Evolutionary conservation across 2,329 filamentous ascomycete genomes (phyloP).

Genomic region (Didymella sp.): DNA sequence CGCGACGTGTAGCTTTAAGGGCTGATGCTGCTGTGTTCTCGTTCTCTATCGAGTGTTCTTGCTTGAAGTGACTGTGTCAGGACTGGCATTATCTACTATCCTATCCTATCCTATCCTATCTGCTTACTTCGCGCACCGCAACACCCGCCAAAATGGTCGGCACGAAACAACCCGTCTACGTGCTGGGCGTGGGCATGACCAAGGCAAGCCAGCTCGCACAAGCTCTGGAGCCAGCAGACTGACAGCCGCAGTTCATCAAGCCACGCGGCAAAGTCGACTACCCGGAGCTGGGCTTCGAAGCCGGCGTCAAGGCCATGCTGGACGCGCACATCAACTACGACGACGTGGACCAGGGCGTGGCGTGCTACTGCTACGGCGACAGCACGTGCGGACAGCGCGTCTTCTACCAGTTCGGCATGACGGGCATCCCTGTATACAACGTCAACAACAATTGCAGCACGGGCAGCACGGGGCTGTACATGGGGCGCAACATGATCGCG

Average conservation of each 20-base stretch:
- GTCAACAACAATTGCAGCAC: slow-evolving; percentile 99
- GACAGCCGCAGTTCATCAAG: slow-evolving; percentile 96
- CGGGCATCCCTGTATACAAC: slow-evolving; percentile 93
- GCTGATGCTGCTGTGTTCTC: neutral
- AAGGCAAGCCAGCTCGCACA: slow-evolving; percentile 51
- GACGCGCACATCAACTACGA: slow-evolving; percentile 93
- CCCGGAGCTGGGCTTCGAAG: slow-evolving; percentile 91
- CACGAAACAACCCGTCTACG: slow-evolving; percentile 71
- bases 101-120: too few species aligned
- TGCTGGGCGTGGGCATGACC: slow-evolving; percentile 97
- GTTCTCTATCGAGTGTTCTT: neutral
- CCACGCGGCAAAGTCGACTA: slow-evolving; percentile 93
- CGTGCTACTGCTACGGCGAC: slow-evolving; percentile 98
- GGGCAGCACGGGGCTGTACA: slow-evolving; percentile 86
- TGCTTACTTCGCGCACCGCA: neutral
- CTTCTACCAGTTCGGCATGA: slow-evolving; percentile 99
- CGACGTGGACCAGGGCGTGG: slow-evolving; percentile 91
- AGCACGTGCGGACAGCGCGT: slow-evolving; percentile 94
- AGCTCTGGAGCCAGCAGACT: too few species aligned
- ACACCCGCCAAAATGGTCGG: slow-evolving; percentile 55
- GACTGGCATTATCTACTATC: neutral
- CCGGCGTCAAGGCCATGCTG: slow-evolving; percentile 83
- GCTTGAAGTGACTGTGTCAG: too few species aligned
- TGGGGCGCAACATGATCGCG: slow-evolving; percentile 80
- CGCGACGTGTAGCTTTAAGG: slow-evolving; percentile 8